Evolutionary conservation across 306 rosid species (phyloP).

Genomic region (Argentina anserina): DNA sequence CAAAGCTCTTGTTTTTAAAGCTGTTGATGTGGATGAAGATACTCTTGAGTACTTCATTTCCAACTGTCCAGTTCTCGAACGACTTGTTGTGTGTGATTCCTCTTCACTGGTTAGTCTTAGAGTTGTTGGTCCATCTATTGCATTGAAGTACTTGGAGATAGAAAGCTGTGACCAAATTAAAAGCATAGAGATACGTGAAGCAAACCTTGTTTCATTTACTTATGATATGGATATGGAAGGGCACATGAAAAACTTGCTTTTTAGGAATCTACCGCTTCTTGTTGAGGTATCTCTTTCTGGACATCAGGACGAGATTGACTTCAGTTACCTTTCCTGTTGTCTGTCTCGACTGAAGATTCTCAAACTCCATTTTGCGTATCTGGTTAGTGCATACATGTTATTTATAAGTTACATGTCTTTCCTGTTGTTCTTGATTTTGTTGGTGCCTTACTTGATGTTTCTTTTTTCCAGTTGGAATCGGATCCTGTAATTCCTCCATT

Average conservation of each 20-base stretch:
- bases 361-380: background rate
- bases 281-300: constrained; percentile 1
- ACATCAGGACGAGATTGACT: background rate
- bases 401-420: background rate
- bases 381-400: background rate
- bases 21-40: background rate
- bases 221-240: no score
- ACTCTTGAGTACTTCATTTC: background rate
- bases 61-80: constrained; percentile 2
- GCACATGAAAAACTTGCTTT: background rate
- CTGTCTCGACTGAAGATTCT: constrained; percentile 3
- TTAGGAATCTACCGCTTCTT: constrained; percentile 1
- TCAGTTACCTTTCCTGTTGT: background rate
- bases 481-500: background rate
- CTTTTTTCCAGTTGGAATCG: background rate
- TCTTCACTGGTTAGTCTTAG: background rate
- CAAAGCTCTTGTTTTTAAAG: background rate
- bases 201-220: constrained; percentile 4
- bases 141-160: background rate
- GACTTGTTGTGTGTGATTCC: background rate
- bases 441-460: background rate
- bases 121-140: background rate
- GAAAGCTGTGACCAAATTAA: accelerated
- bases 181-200: background rate
- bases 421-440: background rate